Evolutionary conservation across 495 filamentous ascomycete genomes (phyloP).

Genomic region (Xylaria grammica): DNA sequence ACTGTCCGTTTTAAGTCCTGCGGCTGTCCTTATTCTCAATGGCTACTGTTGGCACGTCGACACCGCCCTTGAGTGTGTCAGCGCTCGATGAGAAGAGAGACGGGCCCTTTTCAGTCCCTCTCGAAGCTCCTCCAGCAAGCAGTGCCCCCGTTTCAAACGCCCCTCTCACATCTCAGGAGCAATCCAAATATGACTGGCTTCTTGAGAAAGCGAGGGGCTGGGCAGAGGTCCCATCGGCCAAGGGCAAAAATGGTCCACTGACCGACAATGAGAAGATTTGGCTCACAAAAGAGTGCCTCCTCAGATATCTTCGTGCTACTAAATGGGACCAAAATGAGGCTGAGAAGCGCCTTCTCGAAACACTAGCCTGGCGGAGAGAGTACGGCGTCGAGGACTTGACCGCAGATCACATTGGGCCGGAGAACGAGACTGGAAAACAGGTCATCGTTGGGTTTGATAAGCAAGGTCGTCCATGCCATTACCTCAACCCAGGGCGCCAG

Average conservation of each 20-base stretch:
- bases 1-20: not conserved
- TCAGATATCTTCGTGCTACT: constrained; percentile 90
- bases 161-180: constrained; percentile 74
- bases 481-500: constrained; percentile 85
- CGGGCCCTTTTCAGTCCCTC: constrained; percentile 69
- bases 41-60: constrained; percentile 33
- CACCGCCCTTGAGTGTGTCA: constrained; percentile 28
- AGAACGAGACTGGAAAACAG: constrained; percentile 97
- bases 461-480: constrained; percentile 80
- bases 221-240: constrained; percentile 70
- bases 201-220: constrained; percentile 70
- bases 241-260: constrained; percentile 66
- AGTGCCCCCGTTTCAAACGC: constrained; percentile 58
- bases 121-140: constrained; percentile 62
- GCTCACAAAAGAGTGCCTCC: constrained; percentile 87
- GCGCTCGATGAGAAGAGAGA: constrained; percentile 49
- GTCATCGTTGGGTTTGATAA: constrained; percentile 87
- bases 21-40: constrained; percentile 26
- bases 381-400: constrained; percentile 78
- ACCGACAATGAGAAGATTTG: constrained; percentile 84
- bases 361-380: constrained; percentile 86
- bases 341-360: constrained; percentile 76
- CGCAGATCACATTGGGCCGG: constrained; percentile 80
- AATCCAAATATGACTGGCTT: constrained; percentile 78
- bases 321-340: constrained; percentile 85